These are phyloP conservation scores for Pseudotulostoma volvatum DNA, from an alignment of 495 filamentous ascomycete species.

Conservation along the genomic window DNA sequence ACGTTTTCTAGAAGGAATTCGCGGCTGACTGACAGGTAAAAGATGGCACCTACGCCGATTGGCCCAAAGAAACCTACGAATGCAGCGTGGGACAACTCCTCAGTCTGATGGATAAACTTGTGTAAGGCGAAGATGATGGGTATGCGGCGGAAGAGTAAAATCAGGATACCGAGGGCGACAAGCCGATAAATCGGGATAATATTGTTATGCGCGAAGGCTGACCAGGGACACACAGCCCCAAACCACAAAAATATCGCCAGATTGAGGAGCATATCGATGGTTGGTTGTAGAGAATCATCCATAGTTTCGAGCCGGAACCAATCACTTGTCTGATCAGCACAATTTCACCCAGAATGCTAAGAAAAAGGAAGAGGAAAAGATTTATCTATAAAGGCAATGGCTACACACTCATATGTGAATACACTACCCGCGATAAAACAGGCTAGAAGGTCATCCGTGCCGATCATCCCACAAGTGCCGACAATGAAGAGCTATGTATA, in stretches of 20 bases:
- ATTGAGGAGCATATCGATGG: conserved; percentile 79
- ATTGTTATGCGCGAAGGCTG: conserved; percentile 44
- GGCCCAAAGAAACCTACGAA: conserved; percentile 92
- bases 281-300: conserved; percentile 81
- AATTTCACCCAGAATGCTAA: too few species aligned
- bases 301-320: conserved; percentile 83
- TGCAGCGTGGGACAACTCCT: conserved; percentile 51
- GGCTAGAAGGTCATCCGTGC: conserved; percentile 80
- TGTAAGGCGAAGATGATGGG: conserved; percentile 61
- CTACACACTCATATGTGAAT: conserved; percentile 62
- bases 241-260: conserved; percentile 83
- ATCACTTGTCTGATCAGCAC: conserved; percentile 38
- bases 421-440: conserved; percentile 89
- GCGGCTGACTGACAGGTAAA: conserved; percentile 67
- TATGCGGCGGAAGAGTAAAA: conserved; percentile 66
- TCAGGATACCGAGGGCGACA: conserved; percentile 60
- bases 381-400: too few species aligned
- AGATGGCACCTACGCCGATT: conserved; percentile 80
- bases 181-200: conserved; percentile 66
- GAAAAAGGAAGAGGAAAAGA: too few species aligned
- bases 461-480: conserved; percentile 77
- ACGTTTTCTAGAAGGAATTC: conserved; percentile 44
- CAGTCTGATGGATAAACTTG: conserved; percentile 65
- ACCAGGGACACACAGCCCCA: conserved; percentile 77
- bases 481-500: conserved; percentile 50